phyloP scores from a whole-genome alignment of 1,284 basidiomycete species.

The Ceratobasidium sp. region DNA sequence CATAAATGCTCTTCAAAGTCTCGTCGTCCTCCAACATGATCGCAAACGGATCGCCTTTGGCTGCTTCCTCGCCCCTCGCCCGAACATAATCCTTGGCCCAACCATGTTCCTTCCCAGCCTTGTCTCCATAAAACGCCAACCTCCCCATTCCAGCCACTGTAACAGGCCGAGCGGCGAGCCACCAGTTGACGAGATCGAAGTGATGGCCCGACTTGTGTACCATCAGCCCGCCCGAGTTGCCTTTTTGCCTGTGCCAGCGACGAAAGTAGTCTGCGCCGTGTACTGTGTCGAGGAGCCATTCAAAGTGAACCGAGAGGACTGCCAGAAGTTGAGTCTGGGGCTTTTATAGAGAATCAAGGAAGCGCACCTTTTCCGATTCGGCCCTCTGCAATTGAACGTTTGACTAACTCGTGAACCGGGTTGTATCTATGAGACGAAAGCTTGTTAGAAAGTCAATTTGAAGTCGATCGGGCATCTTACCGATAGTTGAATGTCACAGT shows the following conservation, averaged over 20 bases:
- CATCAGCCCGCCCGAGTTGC: slow-evolving; percentile 60
- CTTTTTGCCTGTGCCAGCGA: slow-evolving; percentile 61
- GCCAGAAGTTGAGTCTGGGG: not conserved
- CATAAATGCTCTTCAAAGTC: slow-evolving; percentile 57
- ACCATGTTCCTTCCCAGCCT: slow-evolving; percentile 57
- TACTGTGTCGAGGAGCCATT: slow-evolving; percentile 60
- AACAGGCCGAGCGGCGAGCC: slow-evolving; percentile 59
- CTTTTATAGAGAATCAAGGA: not conserved
- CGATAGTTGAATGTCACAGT: slow-evolving; percentile 58
- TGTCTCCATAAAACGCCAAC: slow-evolving; percentile 59
- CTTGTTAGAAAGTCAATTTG: not conserved
- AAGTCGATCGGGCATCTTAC: slow-evolving; percentile 43
- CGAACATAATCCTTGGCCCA: slow-evolving; percentile 60
- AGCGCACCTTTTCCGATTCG: slow-evolving; percentile 55
- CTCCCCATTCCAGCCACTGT: slow-evolving; percentile 60
- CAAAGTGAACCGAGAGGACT: slow-evolving; percentile 63
- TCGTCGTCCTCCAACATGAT: slow-evolving; percentile 58
- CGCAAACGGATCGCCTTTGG: slow-evolving; percentile 59
- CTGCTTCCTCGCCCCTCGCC: slow-evolving; percentile 54
- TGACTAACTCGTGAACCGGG: slow-evolving; percentile 62
- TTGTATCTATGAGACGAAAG: slow-evolving; percentile 55
- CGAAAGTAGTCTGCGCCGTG: slow-evolving; percentile 65
- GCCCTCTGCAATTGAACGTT: slow-evolving; percentile 57
- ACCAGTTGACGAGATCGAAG: slow-evolving; percentile 62
- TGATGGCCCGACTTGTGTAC: slow-evolving; percentile 63